phyloP scores from a whole-genome alignment of 306 rosid genomes.

The Arachis stenosperma region DNA sequence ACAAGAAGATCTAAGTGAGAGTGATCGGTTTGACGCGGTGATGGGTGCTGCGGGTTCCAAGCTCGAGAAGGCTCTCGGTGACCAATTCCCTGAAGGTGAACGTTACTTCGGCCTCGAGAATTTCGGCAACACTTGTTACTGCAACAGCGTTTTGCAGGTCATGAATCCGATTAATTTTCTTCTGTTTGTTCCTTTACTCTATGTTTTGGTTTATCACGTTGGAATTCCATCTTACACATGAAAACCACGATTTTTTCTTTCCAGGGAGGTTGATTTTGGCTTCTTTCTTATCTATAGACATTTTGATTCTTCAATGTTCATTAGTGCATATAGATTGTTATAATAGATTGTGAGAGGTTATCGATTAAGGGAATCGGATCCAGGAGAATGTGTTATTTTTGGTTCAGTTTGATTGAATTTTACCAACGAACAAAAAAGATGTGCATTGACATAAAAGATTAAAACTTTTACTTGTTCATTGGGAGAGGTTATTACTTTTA shows the following conservation, averaged over 20 bases:
- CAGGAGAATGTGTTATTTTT: not conserved
- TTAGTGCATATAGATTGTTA: not conserved
- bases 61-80: slow-evolving; percentile 98
- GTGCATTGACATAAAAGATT: slow-evolving; percentile 7
- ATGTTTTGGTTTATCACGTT: not conserved
- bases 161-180: not conserved
- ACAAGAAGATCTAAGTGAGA: slow-evolving; percentile 54
- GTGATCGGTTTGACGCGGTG: slow-evolving; percentile 43
- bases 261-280: not conserved
- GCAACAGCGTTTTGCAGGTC: slow-evolving; percentile 98
- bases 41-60: slow-evolving; percentile 99
- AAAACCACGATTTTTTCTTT: not conserved
- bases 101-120: slow-evolving; percentile 96
- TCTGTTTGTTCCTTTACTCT: not conserved
- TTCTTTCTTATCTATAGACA: not conserved
- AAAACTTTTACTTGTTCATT: not conserved
- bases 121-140: slow-evolving; percentile 97
- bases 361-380: not conserved
- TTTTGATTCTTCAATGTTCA: slow-evolving; percentile 3
- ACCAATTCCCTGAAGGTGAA: slow-evolving; percentile 98
- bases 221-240: not conserved
- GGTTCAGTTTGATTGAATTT: slow-evolving; percentile 9
- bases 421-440: not conserved
- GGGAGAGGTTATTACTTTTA: not conserved
- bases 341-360: not conserved